phyloP scores from a whole-genome alignment of 2,329 filamentous ascomycete species.

The Pestalotiopsis sp. region DNA sequence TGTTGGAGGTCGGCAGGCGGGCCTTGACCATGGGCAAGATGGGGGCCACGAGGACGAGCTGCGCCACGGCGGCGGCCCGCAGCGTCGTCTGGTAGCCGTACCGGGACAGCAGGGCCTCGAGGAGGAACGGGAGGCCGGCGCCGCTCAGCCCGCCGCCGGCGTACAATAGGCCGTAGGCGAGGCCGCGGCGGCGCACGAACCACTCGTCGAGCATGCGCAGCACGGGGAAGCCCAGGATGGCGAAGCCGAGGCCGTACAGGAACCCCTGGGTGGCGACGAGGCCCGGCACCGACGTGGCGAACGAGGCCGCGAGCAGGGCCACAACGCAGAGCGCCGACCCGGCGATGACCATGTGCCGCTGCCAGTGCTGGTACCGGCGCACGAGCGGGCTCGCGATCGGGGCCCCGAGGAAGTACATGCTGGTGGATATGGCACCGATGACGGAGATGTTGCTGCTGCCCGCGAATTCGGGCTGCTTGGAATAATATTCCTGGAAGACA shows the following conservation, averaged over 20 bases:
- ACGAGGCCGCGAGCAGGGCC: slow-evolving; percentile 52
- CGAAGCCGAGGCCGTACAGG: slow-evolving; percentile 61
- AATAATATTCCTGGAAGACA: slow-evolving; percentile 73
- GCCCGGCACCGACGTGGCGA: slow-evolving; percentile 53
- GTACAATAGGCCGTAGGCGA: slow-evolving; percentile 69
- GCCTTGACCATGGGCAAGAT: slow-evolving; percentile 61
- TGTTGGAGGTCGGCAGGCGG: slow-evolving; percentile 48
- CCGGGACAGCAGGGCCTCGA: slow-evolving; percentile 51
- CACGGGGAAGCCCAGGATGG: slow-evolving; percentile 53
- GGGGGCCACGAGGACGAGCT: slow-evolving; percentile 54
- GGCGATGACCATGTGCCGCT: slow-evolving; percentile 43
- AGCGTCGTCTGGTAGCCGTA: slow-evolving; percentile 58
- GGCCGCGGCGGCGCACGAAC: slow-evolving; percentile 59
- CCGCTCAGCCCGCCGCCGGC: slow-evolving; percentile 55
- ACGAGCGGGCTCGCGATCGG: slow-evolving; percentile 52
- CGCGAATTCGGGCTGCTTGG: slow-evolving; percentile 58
- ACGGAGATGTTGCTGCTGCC: slow-evolving; percentile 57
- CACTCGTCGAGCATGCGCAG: slow-evolving; percentile 53
- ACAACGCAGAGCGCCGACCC: slow-evolving; percentile 53
- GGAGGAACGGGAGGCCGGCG: slow-evolving; percentile 53
- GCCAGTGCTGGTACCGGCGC: slow-evolving; percentile 42
- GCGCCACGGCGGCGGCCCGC: slow-evolving; percentile 52
- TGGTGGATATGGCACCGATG: slow-evolving; percentile 67
- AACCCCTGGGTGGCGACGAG: slow-evolving; percentile 65
- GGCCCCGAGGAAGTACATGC: slow-evolving; percentile 60